Percentiles rank a stretch among this genome's conserved stretches.
phyloP scores from a whole-genome alignment of 345 rosid species.

The Arabidopsis suecica region DNA sequence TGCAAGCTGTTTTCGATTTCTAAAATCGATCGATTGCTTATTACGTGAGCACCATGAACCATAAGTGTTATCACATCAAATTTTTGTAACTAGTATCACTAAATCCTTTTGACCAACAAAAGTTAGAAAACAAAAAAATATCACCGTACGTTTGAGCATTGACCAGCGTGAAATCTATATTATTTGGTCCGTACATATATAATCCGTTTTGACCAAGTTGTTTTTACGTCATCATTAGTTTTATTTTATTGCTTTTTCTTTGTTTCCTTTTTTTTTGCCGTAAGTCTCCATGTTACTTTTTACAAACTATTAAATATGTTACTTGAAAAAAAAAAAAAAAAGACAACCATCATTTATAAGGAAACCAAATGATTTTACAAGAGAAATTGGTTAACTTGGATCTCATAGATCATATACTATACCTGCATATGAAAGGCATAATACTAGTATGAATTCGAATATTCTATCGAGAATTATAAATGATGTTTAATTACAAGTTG shows the following conservation, averaged over 20 bases:
- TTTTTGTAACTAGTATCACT: not conserved
- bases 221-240: not conserved
- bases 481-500: not conserved
- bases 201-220: slow-evolving; percentile 1
- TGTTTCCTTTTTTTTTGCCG: not conserved
- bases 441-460: not conserved
- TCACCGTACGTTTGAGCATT: slow-evolving; percentile 12
- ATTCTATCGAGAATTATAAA: not conserved
- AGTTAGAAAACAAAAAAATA: not conserved
- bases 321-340: not conserved
- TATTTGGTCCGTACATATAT: not conserved
- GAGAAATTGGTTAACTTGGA: not conserved
- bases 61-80: not conserved
- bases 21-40: not conserved
- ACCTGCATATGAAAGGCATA: not conserved
- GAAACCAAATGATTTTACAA: not conserved
- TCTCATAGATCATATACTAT: not conserved
- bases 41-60: slow-evolving; percentile 28
- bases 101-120: not conserved
- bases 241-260: not conserved
- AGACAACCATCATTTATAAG: too few relatives aligned
- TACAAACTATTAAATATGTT: not conserved
- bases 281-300: not conserved
- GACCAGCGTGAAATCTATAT: slow-evolving; percentile 3
- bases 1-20: not conserved